A percentile compares a stretch with the other conserved stretches of the same genome.
These are phyloP conservation scores for Gossypium raimondii DNA, from an alignment of 345 rosid genomes.

Conservation along the genomic window DNA sequence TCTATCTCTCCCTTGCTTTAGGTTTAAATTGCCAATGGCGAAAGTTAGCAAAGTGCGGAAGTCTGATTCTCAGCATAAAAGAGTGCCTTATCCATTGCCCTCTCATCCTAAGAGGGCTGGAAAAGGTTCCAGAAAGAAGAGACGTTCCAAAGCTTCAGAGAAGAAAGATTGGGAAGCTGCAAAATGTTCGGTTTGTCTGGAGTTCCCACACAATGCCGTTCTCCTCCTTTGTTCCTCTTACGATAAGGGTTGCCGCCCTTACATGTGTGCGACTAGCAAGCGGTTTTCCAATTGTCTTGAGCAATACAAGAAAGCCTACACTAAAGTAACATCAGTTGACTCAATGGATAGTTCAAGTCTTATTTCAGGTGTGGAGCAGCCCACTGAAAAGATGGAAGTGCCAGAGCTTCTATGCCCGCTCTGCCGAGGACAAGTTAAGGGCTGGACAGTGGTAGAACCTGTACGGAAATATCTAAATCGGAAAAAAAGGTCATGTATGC, in stretches of 20 bases:
- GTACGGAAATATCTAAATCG: slow-evolving; percentile 61
- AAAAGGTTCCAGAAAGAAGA: slow-evolving; percentile 28
- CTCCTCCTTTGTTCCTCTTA: slow-evolving; percentile 78
- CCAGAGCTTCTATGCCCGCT: slow-evolving; percentile 78
- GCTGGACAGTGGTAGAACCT: slow-evolving; percentile 83
- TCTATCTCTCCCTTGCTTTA: slow-evolving; percentile 10
- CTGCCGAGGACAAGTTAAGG: slow-evolving; percentile 88
- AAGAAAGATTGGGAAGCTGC: slow-evolving; percentile 65
- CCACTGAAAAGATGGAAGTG: slow-evolving; percentile 37
- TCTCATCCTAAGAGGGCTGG: slow-evolving; percentile 35
- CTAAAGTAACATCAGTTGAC: slow-evolving; percentile 37
- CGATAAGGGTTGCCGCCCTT: slow-evolving; percentile 83
- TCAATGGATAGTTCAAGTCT: slow-evolving; percentile 22
- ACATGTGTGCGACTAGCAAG: slow-evolving; percentile 86
- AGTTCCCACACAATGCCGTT: slow-evolving; percentile 82
- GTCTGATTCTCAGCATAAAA: slow-evolving; percentile 21
- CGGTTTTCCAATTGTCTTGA: slow-evolving; percentile 83
- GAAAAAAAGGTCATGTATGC: slow-evolving; percentile 76
- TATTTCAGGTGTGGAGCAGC: slow-evolving; percentile 17
- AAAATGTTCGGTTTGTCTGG: slow-evolving; percentile 68
- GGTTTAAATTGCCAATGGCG: slow-evolving; percentile 41
- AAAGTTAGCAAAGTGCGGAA: slow-evolving; percentile 41
- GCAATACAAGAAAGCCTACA: slow-evolving; percentile 74
- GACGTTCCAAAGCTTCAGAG: slow-evolving; percentile 32
- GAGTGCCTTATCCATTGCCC: slow-evolving; percentile 30